Evolutionary conservation across 148 eudicot genomes (phyloP), one percentile per base, ranked within the genome.

Genomic region (Chenopodium quinoa): DNA sequence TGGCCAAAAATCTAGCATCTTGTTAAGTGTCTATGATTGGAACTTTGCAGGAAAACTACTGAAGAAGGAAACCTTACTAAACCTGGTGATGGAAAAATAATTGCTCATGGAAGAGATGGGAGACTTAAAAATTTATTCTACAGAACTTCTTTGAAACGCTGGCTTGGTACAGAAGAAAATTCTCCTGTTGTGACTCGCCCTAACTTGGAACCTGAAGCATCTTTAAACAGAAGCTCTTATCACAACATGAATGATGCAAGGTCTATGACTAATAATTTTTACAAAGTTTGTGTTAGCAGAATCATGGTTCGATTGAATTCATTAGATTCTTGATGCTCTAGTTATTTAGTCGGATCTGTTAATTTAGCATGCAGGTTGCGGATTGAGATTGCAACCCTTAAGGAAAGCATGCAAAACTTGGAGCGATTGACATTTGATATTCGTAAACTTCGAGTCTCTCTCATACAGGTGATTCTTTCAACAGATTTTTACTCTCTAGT

Each of bases 351-450:
- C 44, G 32, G 34, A 63, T 32, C 25, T 75, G 46, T 75, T 75
- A 34, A 66, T 78, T 63, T 77, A 74, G 47, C 79, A 37, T 79
- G 85, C 80, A 85, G 87, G 73, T 64, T 85, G 73, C 87, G 84
- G 87, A 90, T 96, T 81, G 99, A 96, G 83, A 87, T 90, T 87
- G 97, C 93, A 73, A 90, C 94, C 75, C 95, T 96, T 29, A 92
- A 86, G 84, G 99, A 94, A 84, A 92, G 95, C 90, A 87, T 96
- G 86, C 94, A 84, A 67, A 90, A 91, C 78, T 86, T 96, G 91
- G 98, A 92, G 80, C 98, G 91, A 85, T 87, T 96, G 80, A 93
- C 91, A 25, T 89, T 90, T 73, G 88, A 92, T 60, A 85, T 92
- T 83, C 89, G 87, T 25, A 89, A 91, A 79, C 98, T 92, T 58